phyloP scores from a whole-genome alignment of 257 asterid genomes.

The Agastache rugosa region DNA sequence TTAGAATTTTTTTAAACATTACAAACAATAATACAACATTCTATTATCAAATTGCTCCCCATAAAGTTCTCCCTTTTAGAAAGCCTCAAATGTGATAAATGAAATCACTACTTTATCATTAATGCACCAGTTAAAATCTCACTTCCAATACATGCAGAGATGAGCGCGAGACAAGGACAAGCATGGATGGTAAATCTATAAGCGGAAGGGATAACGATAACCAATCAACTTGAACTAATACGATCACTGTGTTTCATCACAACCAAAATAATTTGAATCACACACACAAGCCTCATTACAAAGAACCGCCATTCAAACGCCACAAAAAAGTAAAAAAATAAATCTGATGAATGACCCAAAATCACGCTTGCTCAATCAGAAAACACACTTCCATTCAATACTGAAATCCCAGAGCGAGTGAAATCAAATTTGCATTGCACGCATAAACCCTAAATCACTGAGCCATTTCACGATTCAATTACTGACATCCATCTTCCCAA shows the following conservation, averaged over 20 bases:
- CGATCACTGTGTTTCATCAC: neutral
- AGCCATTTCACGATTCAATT: neutral
- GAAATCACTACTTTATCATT: neutral
- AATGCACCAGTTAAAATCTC: neutral
- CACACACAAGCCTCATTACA: conserved; percentile 3
- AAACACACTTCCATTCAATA: neutral
- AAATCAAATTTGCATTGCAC: neutral
- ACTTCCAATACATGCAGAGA: neutral
- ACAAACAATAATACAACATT: neutral
- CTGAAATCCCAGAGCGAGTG: conserved; percentile 7
- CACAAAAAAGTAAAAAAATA: neutral
- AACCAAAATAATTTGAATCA: neutral
- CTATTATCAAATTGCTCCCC: neutral
- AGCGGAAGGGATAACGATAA: neutral
- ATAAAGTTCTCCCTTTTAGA: neutral
- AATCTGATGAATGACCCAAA: neutral
- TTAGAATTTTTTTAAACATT: neutral
- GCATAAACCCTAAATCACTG: conserved; percentile 21
- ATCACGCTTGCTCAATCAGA: neutral
- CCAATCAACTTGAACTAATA: neutral
- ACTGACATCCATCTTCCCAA: neutral
- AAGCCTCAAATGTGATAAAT: neutral
- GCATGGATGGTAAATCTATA: neutral
- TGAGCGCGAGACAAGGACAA: neutral
- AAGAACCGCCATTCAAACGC: neutral